Conservation (phyloP, 768 basidiomycete species). For the Rubroboletus pulcherrimus region DNA sequence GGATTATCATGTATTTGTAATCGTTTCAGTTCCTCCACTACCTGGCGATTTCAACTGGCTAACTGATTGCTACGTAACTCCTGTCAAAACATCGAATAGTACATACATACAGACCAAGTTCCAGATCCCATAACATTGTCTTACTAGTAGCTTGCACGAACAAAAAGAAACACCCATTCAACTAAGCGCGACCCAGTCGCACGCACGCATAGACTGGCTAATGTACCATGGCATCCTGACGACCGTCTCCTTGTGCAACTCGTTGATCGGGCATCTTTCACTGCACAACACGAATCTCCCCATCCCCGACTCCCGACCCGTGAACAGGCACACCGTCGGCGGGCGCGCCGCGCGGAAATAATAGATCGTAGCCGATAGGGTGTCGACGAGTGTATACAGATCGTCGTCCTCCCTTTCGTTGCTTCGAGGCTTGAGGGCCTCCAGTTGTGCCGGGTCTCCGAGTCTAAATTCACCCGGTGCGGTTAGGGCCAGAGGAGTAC, state of each 20-base stretch:
- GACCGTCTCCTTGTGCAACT: constrained; percentile 25
- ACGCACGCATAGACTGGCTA: constrained; percentile 15
- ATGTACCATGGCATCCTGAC: constrained; percentile 23
- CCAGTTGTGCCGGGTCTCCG: constrained; percentile 14
- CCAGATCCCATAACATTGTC: too few relatives aligned
- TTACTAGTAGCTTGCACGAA: not conserved
- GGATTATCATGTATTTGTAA: too few relatives aligned
- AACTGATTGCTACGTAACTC: too few relatives aligned
- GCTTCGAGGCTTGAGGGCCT: not conserved
- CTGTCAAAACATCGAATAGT: too few relatives aligned
- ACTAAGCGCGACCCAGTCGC: constrained; percentile 23
- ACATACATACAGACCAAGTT: too few relatives aligned
- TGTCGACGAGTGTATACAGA: constrained; percentile 26
- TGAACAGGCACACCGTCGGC: constrained; percentile 25
- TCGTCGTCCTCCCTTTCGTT: not conserved
- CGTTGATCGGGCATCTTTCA: constrained; percentile 18
- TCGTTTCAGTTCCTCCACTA: too few relatives aligned
- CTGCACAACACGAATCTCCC: constrained; percentile 22
- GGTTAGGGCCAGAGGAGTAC: constrained; percentile 11
- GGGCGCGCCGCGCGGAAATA: constrained; percentile 22
- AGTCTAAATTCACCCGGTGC: constrained; percentile 10
- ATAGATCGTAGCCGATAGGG: constrained; percentile 18
- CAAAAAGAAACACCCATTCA: not conserved
- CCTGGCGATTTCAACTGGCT: too few relatives aligned
- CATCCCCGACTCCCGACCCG: constrained; percentile 18